These are phyloP conservation scores for Acephala macrosclerotiorum DNA, from an alignment of 2,329 filamentous ascomycete genomes.

Conservation along the genomic window DNA sequence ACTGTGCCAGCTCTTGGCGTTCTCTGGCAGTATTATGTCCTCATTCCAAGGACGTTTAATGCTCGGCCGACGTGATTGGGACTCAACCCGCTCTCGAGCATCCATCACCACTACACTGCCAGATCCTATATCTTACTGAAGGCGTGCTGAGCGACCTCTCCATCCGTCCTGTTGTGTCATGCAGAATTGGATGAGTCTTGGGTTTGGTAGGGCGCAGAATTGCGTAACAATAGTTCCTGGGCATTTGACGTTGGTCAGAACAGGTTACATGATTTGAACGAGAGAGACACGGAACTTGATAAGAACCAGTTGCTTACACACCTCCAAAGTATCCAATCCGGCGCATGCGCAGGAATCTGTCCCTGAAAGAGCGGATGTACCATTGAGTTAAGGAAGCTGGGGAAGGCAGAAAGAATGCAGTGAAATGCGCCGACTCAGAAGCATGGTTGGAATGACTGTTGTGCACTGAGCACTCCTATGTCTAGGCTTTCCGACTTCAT, in stretches of 20 bases:
- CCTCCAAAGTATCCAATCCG: slow-evolving; percentile 22
- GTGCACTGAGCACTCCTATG: slow-evolving; percentile 33
- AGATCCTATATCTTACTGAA: slow-evolving; percentile 37
- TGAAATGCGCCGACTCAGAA: slow-evolving; percentile 13
- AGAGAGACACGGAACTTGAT: slow-evolving; percentile 10
- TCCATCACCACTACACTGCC: slow-evolving; percentile 42
- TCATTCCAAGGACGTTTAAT: slow-evolving; percentile 43
- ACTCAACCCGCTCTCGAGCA: slow-evolving; percentile 39
- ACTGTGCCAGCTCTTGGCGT: slow-evolving; percentile 30
- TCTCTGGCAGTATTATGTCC: slow-evolving; percentile 26
- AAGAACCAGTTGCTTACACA: slow-evolving; percentile 34
- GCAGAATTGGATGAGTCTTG: slow-evolving; percentile 11
- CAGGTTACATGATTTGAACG: not conserved
- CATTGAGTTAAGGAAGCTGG: slow-evolving; percentile 3
- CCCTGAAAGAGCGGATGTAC: slow-evolving; percentile 12
- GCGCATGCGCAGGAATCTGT: slow-evolving; percentile 22
- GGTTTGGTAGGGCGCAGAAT: slow-evolving; percentile 11
- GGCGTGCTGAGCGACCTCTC: slow-evolving; percentile 33
- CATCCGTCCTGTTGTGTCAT: slow-evolving; percentile 43
- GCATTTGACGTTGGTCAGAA: slow-evolving; percentile 21
- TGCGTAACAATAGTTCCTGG: slow-evolving; percentile 18
- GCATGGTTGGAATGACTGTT: slow-evolving; percentile 27
- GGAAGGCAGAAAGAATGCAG: slow-evolving; percentile 5
- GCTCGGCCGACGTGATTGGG: slow-evolving; percentile 37
- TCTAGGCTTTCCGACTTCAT: slow-evolving; percentile 1